Conservation (phyloP, 306 rosid genomes). For the Quercus glauca region DNA sequence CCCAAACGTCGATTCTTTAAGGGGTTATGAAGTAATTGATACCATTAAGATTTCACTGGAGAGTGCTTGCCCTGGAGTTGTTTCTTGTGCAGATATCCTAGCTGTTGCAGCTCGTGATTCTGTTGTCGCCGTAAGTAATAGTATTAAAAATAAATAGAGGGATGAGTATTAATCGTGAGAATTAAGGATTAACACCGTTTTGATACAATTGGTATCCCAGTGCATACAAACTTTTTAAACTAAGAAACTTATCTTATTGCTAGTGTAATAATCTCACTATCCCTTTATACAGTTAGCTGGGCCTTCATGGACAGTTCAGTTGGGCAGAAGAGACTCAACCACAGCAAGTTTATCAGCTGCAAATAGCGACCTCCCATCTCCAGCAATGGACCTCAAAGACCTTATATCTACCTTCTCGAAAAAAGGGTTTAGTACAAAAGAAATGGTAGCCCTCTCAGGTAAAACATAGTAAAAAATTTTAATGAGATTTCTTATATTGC, state of each 20-base stretch:
- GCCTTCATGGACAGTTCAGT: slow-evolving; percentile 53
- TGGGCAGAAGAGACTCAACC: slow-evolving; percentile 74
- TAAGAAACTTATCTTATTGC: no score
- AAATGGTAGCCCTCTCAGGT: slow-evolving; percentile 78
- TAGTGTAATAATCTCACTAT: background rate
- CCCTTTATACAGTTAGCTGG: slow-evolving; percentile 49
- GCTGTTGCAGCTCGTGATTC: slow-evolving; percentile 69
- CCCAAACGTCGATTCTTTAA: slow-evolving; percentile 50
- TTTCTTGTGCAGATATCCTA: slow-evolving; percentile 74
- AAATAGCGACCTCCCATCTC: slow-evolving; percentile 61
- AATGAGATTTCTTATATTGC: no score
- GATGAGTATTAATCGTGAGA: no score
- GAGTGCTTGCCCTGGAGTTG: slow-evolving; percentile 54
- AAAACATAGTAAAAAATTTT: background rate
- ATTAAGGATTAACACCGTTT: no score
- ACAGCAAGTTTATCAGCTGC: slow-evolving; percentile 64
- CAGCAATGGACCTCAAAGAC: slow-evolving; percentile 44
- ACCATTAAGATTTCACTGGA: slow-evolving; percentile 57
- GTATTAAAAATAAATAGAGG: no score
- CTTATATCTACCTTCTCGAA: slow-evolving; percentile 48
- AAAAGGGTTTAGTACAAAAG: slow-evolving; percentile 54
- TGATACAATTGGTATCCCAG: no score
- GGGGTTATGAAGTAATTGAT: slow-evolving; percentile 70
- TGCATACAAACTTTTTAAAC: no score
- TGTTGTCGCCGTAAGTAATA: slow-evolving; percentile 49